These are phyloP conservation scores for Umbellularia californica DNA, from an alignment of 164 flowering plant genomes.

Conservation along the genomic window DNA sequence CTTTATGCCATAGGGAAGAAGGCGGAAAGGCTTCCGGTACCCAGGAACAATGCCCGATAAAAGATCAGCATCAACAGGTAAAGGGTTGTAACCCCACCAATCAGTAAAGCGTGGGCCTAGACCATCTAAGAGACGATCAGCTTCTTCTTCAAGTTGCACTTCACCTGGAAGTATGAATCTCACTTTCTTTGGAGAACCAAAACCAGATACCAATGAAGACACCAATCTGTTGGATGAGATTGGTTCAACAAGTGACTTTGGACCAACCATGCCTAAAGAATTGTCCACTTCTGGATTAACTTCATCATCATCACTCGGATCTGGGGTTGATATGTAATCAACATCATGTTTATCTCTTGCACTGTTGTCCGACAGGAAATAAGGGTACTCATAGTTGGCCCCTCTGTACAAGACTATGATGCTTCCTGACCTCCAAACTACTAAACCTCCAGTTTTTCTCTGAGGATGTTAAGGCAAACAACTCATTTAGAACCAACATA, in stretches of 20 bases:
- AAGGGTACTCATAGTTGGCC: constrained; percentile 74
- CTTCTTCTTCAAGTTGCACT: constrained; percentile 68
- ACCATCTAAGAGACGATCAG: constrained; percentile 73
- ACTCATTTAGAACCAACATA: background rate
- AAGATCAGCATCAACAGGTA: constrained; percentile 98
- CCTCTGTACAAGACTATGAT: constrained; percentile 82
- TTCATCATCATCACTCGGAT: constrained; percentile 16
- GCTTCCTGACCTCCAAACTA: constrained; percentile 93
- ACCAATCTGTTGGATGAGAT: constrained; percentile 16
- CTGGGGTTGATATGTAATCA: constrained; percentile 10
- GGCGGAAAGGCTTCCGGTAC: constrained; percentile 80
- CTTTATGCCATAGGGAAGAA: constrained; percentile 86
- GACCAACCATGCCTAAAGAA: constrained; percentile 20
- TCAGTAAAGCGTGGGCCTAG: constrained; percentile 91
- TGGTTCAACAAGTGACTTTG: constrained; percentile 16
- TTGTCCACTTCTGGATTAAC: constrained; percentile 12
- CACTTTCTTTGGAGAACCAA: constrained; percentile 69
- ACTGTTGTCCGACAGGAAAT: constrained; percentile 41
- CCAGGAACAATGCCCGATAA: constrained; percentile 80
- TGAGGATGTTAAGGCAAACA: constrained; percentile 27
- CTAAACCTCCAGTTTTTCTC: constrained; percentile 95
- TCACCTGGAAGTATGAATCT: constrained; percentile 86
- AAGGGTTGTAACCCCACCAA: constrained; percentile 97
- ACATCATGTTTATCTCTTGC: constrained; percentile 19
- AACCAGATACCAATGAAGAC: constrained; percentile 53